Conservation (phyloP, 352 stramenopile species). For the Globisporangium carolinianum region DNA sequence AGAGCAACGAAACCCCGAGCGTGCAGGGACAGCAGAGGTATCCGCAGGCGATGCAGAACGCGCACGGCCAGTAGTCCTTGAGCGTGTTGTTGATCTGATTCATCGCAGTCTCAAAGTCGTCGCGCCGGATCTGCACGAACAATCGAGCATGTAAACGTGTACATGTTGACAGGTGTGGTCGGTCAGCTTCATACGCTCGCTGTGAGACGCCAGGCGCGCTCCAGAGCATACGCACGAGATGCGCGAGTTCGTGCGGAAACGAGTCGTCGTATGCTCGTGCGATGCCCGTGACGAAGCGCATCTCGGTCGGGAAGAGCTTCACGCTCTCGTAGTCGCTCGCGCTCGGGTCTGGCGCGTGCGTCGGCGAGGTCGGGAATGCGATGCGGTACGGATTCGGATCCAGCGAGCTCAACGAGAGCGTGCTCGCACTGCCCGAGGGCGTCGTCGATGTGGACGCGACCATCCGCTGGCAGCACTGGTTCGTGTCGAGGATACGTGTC, state of each 20-base stretch:
- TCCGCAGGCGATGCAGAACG: slow-evolving; percentile 65
- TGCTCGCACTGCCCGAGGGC: not conserved
- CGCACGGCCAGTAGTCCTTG: slow-evolving; percentile 75
- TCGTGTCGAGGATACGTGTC: not conserved
- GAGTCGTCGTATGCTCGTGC: slow-evolving; percentile 64
- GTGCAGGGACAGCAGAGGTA: slow-evolving; percentile 65
- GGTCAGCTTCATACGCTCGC: not conserved
- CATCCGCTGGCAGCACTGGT: not conserved
- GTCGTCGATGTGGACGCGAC: not conserved
- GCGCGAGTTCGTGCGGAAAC: slow-evolving; percentile 49
- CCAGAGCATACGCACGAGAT: slow-evolving; percentile 23
- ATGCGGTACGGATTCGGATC: not conserved
- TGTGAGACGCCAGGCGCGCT: not conserved
- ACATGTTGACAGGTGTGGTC: too few relatives aligned
- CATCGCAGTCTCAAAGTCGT: slow-evolving; percentile 64
- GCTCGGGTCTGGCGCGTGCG: not conserved
- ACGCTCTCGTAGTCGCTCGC: slow-evolving; percentile 29
- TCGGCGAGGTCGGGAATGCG: not conserved
- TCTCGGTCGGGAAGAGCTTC: slow-evolving; percentile 42
- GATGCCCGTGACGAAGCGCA: slow-evolving; percentile 69
- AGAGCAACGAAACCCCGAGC: slow-evolving; percentile 53
- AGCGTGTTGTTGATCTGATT: slow-evolving; percentile 85
- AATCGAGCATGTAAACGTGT: not conserved
- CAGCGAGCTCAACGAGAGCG: not conserved
- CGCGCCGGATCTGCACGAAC: slow-evolving; percentile 27